phyloP scores from a whole-genome alignment of 805 yeast genomes.

The Monosporozyma aerobia region DNA sequence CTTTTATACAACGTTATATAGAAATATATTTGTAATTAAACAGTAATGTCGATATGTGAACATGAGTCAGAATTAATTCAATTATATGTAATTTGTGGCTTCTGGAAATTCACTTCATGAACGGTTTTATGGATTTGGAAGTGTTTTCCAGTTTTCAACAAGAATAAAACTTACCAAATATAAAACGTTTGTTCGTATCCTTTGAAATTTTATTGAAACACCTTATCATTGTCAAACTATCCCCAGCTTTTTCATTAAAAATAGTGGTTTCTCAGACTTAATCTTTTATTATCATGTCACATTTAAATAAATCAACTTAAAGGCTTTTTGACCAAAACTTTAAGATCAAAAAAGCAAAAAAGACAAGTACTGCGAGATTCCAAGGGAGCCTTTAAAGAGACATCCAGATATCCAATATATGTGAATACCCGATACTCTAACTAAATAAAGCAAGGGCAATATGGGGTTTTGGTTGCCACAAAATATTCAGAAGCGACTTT shows the following conservation, averaged over 20 bases:
- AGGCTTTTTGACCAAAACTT: not conserved
- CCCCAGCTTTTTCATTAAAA: no score
- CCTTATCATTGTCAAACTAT: no score
- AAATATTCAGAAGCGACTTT: slow-evolving; percentile 71
- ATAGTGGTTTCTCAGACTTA: no score
- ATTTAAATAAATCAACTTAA: not conserved
- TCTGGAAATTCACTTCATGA: no score
- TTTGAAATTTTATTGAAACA: no score
- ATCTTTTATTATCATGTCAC: not conserved
- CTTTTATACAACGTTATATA: not conserved
- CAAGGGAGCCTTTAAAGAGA: not conserved
- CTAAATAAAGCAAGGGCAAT: not conserved
- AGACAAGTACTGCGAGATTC: not conserved
- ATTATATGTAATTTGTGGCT: no score
- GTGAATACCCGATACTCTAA: not conserved
- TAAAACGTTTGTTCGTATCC: no score
- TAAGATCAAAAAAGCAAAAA: not conserved
- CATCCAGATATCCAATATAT: not conserved
- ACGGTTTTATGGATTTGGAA: no score
- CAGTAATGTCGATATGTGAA: not conserved
- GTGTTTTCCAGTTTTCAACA: no score
- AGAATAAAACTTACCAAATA: no score
- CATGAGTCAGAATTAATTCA: not conserved
- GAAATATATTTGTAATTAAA: not conserved
- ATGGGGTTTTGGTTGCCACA: slow-evolving; percentile 63